These are phyloP conservation scores for Dionaea muscipula DNA, from an alignment of 179 eudicot genomes.

Conservation along the genomic window DNA sequence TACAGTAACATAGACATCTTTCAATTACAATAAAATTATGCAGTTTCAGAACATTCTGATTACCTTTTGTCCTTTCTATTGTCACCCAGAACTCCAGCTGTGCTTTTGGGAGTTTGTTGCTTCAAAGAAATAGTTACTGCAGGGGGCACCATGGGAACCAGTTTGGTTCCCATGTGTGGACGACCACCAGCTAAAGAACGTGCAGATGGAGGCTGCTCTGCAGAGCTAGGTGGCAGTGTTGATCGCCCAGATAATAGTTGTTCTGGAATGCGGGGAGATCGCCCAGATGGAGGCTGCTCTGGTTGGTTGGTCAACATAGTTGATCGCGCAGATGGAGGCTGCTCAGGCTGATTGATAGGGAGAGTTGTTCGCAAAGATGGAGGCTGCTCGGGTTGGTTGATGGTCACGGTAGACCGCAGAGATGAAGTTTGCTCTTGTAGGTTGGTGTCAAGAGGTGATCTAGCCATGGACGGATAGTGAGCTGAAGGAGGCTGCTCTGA, in stretches of 20 bases:
- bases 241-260: conserved; percentile 16
- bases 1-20: too few species aligned
- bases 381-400: conserved; percentile 10
- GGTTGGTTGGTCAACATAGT: conserved; percentile 17
- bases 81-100: conserved; percentile 25
- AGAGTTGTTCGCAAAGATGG: conserved; percentile 9
- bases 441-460: conserved; percentile 31
- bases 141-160: conserved; percentile 49
- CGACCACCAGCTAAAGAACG: conserved; percentile 28
- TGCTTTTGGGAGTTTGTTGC: conserved; percentile 34
- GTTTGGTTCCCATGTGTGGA: conserved; percentile 36
- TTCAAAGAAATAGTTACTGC: conserved; percentile 43
- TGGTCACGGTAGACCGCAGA: conserved; percentile 13
- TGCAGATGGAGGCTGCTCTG: conserved; percentile 61
- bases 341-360: conserved; percentile 11
- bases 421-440: conserved; percentile 27
- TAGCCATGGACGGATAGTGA: conserved; percentile 13
- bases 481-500: conserved; percentile 25
- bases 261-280: conserved; percentile 26
- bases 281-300: conserved; percentile 46
- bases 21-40: too few species aligned
- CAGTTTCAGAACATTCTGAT: too few species aligned
- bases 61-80: conserved; percentile 52
- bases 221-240: conserved; percentile 12
- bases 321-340: conserved; percentile 15